Evolutionary conservation across 2,329 filamentous ascomycete genomes (phyloP).

Genomic region (Nemania sp.): DNA sequence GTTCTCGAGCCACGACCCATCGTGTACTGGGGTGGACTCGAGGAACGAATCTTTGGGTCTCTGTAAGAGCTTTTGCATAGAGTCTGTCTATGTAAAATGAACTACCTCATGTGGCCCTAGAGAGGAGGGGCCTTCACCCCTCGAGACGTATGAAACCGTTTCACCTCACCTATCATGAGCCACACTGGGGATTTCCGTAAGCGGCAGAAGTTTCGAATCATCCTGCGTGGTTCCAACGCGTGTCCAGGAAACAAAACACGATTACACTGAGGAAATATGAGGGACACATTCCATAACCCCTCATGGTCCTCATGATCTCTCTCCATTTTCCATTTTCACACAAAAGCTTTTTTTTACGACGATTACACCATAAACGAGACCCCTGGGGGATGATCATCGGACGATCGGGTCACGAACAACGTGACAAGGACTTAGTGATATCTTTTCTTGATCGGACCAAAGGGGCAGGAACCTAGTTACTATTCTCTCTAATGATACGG

Average conservation of each 20-base stretch:
- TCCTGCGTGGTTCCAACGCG: too few species aligned
- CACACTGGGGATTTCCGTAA: background rate
- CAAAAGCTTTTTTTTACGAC: background rate
- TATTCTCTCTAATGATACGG: background rate
- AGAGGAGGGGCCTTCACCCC: background rate
- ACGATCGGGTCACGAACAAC: constrained; percentile 41
- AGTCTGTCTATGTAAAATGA: background rate
- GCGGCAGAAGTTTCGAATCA: background rate
- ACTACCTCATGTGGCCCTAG: background rate
- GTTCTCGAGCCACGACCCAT: constrained; percentile 72
- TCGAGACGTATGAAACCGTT: background rate
- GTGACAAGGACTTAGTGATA: constrained; percentile 46
- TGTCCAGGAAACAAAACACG: background rate
- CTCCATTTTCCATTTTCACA: background rate
- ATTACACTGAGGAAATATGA: too few species aligned
- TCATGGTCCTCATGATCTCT: background rate
- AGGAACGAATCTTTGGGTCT: constrained; percentile 66
- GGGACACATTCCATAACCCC: background rate
- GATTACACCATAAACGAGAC: constrained; percentile 13
- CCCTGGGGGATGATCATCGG: constrained; percentile 44
- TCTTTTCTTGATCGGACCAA: background rate
- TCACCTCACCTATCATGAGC: background rate
- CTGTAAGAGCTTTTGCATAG: constrained; percentile 46
- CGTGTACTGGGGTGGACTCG: constrained; percentile 72
- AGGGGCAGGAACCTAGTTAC: background rate